A percentile compares a stretch with the other conserved stretches of the same genome.
Conservation (phyloP, 2,329 filamentous ascomycete genomes). For the Tolypocladium amazonense region DNA sequence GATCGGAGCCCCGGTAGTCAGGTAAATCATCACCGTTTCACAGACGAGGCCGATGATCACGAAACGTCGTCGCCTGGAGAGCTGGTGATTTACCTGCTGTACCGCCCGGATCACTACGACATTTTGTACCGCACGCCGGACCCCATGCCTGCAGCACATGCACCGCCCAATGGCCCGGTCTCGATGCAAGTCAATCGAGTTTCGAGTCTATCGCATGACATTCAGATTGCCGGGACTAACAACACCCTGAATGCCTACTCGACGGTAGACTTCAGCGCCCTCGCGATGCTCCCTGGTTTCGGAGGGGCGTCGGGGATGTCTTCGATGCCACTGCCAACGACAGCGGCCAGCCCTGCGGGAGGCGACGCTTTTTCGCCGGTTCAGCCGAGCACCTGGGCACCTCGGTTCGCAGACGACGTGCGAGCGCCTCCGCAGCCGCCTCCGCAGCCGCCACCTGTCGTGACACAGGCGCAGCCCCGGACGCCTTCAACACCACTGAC, state of each 20-base stretch:
- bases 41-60: constrained; percentile 38
- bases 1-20: constrained; percentile 72
- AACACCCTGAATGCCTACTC: constrained; percentile 29
- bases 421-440: constrained; percentile 9
- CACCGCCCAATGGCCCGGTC: not conserved
- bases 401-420: constrained; percentile 17
- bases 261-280: constrained; percentile 28
- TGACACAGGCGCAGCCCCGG: constrained; percentile 17
- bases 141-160: constrained; percentile 12
- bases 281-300: constrained; percentile 39
- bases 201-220: constrained; percentile 33
- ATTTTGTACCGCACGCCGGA: constrained; percentile 62
- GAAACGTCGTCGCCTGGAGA: constrained; percentile 32
- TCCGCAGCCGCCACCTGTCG: constrained; percentile 15
- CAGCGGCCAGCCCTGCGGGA: constrained; percentile 11
- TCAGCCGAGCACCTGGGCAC: constrained; percentile 26
- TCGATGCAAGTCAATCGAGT: constrained; percentile 44
- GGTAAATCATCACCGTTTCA: constrained; percentile 62
- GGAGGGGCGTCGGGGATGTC: constrained; percentile 16
- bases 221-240: constrained; percentile 29
- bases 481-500: constrained; percentile 22
- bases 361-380: constrained; percentile 21
- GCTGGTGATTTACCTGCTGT: constrained; percentile 45
- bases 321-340: constrained; percentile 21
- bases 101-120: constrained; percentile 81